Evolutionary conservation across 139 green algal species (phyloP).

Genomic region (Volvox reticuliferus): DNA sequence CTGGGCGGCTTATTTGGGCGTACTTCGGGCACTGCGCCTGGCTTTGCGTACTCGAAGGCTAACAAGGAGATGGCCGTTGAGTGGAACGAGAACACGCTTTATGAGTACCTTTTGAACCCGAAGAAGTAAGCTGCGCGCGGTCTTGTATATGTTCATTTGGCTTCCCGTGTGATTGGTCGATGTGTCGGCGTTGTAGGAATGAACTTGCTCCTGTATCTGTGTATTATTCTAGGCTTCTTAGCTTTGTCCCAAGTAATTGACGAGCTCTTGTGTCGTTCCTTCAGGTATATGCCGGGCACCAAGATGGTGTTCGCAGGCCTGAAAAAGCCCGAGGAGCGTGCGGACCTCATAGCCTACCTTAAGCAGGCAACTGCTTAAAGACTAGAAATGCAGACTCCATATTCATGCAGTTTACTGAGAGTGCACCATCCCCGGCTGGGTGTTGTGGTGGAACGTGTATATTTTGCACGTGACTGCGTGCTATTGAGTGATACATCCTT

Average conservation of each 20-base stretch:
- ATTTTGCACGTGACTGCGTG: not conserved
- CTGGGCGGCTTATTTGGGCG: constrained; percentile 96
- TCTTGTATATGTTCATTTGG: too few species aligned
- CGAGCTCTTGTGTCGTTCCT: too few species aligned
- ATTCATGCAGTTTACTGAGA: constrained; percentile 3
- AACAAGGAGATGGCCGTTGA: constrained; percentile 96
- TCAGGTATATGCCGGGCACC: constrained; percentile 78
- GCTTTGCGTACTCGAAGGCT: constrained; percentile 97
- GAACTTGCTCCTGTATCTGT: too few species aligned
- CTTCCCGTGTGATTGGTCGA: too few species aligned
- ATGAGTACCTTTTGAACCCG: constrained; percentile 97
- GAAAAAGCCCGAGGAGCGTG: constrained; percentile 96
- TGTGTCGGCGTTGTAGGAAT: too few species aligned
- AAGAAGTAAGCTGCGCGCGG: constrained; percentile 91
- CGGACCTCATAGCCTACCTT: constrained; percentile 90
- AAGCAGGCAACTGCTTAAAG: constrained; percentile 86
- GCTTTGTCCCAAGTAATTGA: too few species aligned
- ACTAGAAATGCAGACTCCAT: not conserved
- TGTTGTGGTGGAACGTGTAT: not conserved
- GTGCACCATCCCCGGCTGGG: not conserved
- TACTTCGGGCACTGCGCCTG: constrained; percentile 83
- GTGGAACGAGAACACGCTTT: constrained; percentile 93
- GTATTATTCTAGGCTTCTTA: too few species aligned
- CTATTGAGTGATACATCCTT: not conserved
- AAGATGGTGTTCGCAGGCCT: constrained; percentile 99